These are phyloP conservation scores for Eimeria falciformis DNA, from an alignment of 169 alveolate genomes.

Conservation along the genomic window DNA sequence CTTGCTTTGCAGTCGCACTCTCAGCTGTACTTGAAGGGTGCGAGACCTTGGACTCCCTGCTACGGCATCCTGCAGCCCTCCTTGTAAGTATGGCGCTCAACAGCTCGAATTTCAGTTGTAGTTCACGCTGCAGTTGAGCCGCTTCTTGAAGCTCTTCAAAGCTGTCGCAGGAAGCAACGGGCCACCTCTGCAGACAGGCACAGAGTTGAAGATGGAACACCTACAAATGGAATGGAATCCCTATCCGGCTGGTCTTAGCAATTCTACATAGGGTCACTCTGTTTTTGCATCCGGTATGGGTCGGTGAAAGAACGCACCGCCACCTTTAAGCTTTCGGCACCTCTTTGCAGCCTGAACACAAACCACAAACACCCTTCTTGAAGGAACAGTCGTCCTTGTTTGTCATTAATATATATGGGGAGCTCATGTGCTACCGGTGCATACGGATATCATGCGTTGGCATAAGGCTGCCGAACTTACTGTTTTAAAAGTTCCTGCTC, in stretches of 20 bases:
- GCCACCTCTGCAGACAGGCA: conserved; percentile 59
- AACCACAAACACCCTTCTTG: background rate
- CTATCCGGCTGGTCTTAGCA: background rate
- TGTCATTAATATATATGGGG: no score
- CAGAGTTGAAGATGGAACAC: background rate
- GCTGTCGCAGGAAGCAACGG: conserved; percentile 22
- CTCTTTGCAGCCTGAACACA: conserved; percentile 38
- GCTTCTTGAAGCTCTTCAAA: conserved; percentile 54
- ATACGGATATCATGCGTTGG: no score
- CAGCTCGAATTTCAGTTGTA: conserved; percentile 47
- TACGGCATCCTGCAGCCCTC: no score
- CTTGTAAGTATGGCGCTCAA: background rate
- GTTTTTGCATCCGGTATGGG: background rate
- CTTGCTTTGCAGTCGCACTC: no score
- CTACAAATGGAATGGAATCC: no score
- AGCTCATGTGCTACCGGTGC: no score
- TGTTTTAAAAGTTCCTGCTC: conserved; percentile 58
- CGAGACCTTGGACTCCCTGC: no score
- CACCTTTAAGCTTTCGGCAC: conserved; percentile 52
- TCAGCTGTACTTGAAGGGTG: no score
- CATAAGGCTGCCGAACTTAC: conserved; percentile 13
- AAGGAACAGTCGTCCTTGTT: no score
- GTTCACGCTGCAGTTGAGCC: conserved; percentile 17
- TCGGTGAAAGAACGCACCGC: conserved; percentile 19
- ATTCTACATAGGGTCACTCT: background rate